Percentiles rank a stretch among this genome's conserved stretches.
Conservation (phyloP, 441 rosid genomes). For the Macaranga tanarius region DNA sequence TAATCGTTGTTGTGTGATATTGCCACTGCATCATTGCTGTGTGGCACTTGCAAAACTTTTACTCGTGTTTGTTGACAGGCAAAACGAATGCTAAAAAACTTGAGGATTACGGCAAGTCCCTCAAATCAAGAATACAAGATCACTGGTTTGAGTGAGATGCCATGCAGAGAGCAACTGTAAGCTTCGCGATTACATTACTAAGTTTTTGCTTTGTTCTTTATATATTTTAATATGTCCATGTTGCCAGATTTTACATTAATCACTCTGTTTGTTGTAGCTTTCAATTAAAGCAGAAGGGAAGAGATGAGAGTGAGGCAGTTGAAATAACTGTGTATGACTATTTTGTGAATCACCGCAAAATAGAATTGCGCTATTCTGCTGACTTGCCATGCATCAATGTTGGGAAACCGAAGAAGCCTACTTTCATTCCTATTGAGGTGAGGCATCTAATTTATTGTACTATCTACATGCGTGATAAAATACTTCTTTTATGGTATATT, state of each 20-base stretch:
- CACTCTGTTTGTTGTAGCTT: conserved; percentile 38
- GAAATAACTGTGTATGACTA: conserved; percentile 69
- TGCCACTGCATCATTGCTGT: neutral
- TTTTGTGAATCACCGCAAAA: conserved; percentile 49
- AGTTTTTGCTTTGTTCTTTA: neutral
- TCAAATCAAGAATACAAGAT: conserved; percentile 68
- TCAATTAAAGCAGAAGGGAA: conserved; percentile 42
- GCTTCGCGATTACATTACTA: conserved; percentile 2
- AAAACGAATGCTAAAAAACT: conserved; percentile 55
- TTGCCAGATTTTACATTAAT: no score
- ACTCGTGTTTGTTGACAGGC: conserved; percentile 41
- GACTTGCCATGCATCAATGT: conserved; percentile 77
- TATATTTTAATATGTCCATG: neutral
- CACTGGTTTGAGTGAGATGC: conserved; percentile 63
- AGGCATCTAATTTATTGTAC: neutral
- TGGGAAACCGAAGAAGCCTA: conserved; percentile 84
- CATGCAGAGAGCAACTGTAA: conserved; percentile 60
- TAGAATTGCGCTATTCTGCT: conserved; percentile 58
- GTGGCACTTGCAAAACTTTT: neutral
- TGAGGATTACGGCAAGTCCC: conserved; percentile 63
- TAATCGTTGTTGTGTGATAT: conserved; percentile 22
- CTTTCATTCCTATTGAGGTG: conserved; percentile 76
- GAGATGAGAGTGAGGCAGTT: conserved; percentile 27
- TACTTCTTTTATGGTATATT: neutral
- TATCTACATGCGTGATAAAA: neutral